Percentiles rank a stretch among this genome's conserved stretches.
These are phyloP conservation scores for Fistulinella prunicolor DNA, from an alignment of 768 basidiomycete genomes.

Conservation along the genomic window DNA sequence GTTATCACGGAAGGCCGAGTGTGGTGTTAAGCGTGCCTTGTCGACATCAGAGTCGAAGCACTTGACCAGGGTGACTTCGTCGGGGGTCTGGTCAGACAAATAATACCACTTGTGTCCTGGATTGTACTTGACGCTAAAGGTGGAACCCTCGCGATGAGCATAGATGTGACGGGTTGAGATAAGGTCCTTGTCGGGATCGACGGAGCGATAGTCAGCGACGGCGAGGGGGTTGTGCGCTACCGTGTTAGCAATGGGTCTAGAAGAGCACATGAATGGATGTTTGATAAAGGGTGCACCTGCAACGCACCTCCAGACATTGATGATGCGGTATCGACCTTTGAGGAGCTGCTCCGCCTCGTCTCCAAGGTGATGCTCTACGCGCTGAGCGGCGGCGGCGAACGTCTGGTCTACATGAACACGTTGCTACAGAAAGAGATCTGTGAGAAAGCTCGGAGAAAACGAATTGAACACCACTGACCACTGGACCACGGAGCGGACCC, in stretches of 20 bases:
- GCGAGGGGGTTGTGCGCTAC: slow-evolving; percentile 42
- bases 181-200: slow-evolving; percentile 38
- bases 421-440: slow-evolving; percentile 19
- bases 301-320: slow-evolving; percentile 44
- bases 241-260: slow-evolving; percentile 36
- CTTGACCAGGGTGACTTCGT: slow-evolving; percentile 44
- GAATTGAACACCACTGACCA: slow-evolving; percentile 24
- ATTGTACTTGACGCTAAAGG: slow-evolving; percentile 36
- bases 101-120: slow-evolving; percentile 40
- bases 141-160: slow-evolving; percentile 33
- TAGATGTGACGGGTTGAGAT: slow-evolving; percentile 37
- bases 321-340: slow-evolving; percentile 40
- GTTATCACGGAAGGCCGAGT: slow-evolving; percentile 40
- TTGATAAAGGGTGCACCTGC: no score
- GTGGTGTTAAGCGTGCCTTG: slow-evolving; percentile 41
- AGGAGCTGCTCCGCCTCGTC: slow-evolving; percentile 42
- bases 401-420: slow-evolving; percentile 49
- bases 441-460: not conserved
- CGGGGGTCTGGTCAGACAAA: slow-evolving; percentile 37
- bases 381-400: slow-evolving; percentile 31
- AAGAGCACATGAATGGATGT: not conserved
- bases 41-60: slow-evolving; percentile 43
- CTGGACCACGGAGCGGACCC: slow-evolving; percentile 27
- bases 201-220: slow-evolving; percentile 38
- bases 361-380: slow-evolving; percentile 38